Evolutionary conservation across 2,329 filamentous ascomycete genomes (phyloP), one percentile per base, ranked within the genome.

Genomic region (Alternaria burnsii): DNA sequence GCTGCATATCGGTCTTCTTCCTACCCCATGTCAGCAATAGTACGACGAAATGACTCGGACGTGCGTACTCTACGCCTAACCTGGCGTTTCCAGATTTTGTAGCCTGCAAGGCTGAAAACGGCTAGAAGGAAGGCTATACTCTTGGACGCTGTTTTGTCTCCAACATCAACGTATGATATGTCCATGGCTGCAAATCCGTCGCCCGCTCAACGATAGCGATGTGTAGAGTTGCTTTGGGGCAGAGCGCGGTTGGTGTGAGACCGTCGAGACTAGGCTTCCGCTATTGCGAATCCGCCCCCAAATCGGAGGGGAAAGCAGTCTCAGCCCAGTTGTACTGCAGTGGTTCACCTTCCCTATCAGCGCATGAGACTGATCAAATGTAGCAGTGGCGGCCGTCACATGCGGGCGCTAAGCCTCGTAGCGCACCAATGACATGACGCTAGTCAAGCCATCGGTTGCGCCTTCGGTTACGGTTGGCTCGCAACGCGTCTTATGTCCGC

Each of bases 1-100:
- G 22, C 40, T 6, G 47, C 55, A 36, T 55, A 57, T 47, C 43
- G 46, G 28, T 57, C 46, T 44, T 57, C 54, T 30, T 51, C 20
- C 54, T 57, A 16, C 20, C 34, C 4, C 6, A 30, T 18, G 3
- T 57, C 20, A 57, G 46, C 32, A 30, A 4, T 22, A 10, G 5
- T 6, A 34, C 12, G 32, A 34, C 2, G 12, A 16, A 16, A 14
- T 16, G 12, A 5, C 32, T 34, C 14, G 12, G 32, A 16, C 11
- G 12, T 2, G 32, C 32, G 14, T 34, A 34, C 32, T 6, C 14
- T 34, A n/a, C 26, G 44, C 24, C n/a, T 30, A 4, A 44, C 16
- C 28, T 44, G 54, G 28, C 46, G 36, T 30, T n/a, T 30, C 54
- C 54, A 30, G 16, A 52, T 16, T 12, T 43, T 51, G 16, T 44